Base-by-base conservation (phyloP, 2,329 filamentous ascomycete species). In the Exophiala mesophila region DNA sequence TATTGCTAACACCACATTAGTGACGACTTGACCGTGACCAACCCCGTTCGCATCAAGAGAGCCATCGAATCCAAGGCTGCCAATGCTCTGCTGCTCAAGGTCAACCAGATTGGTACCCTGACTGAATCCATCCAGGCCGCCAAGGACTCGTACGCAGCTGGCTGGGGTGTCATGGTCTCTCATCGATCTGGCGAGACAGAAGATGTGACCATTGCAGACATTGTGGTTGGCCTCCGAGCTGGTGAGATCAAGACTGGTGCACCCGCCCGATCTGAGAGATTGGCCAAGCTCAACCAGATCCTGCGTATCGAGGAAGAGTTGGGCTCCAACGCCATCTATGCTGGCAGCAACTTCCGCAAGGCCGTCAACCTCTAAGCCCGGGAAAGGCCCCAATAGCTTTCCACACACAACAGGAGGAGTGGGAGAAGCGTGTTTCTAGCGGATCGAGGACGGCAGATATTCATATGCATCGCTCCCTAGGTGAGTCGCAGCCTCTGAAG, bases 281-380 rank as follows among this genome's bases (percentile, higher is more conserved):
- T 97, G 58, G 92, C 92, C 70, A 98, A 98, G 82, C 86, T 98
- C 67, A 98, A 98, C 85, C 92, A 98, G 79, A 95, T 98, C 64
- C 85, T 98, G 64, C 88, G 92, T 66, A 98, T 98, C 61, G 92
- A 98, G 81, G 92, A 98, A 77, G 92, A 98, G 79, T 84, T 98
- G 55, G 89, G 89, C 60, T 78, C 82, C 61, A 83, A 92, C 61
- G 92, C 90, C 58, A 65, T 97, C 71, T 98, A 90, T 67, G 89
- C 90, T 59, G 92, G 92, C 59, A 72, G 77, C 64, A 88, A 88
- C 65, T 98, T 97, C 87, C 85, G 90, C 75, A 88, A 73, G 59
- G 73, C 90, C 53, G 83, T 96, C 62, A 89, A 86, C 76, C 70
- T 96, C 71, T 94, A 87, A 81, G 68, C n/a, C n/a, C n/a, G n/a